Conservation (phyloP, 169 alveolate species). For the Plasmodium gaboni region DNA sequence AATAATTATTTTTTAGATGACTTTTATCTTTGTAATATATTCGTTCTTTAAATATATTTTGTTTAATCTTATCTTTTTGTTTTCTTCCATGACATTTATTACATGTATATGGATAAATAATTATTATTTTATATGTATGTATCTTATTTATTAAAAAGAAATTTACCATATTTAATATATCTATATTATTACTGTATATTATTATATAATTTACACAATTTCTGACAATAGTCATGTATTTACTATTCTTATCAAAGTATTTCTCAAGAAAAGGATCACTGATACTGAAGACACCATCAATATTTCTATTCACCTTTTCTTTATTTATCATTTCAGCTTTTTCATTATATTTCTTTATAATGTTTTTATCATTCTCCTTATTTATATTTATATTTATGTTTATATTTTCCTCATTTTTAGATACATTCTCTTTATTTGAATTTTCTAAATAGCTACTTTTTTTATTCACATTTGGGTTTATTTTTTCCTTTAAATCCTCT, state of each 20-base stretch:
- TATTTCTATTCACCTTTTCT: background rate
- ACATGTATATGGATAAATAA: slow-evolving; percentile 57
- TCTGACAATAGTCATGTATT: slow-evolving; percentile 51
- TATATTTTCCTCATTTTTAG: background rate
- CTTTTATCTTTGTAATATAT: slow-evolving; percentile 19
- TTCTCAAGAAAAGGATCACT: slow-evolving; percentile 65
- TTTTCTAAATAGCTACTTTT: no score
- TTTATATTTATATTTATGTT: background rate
- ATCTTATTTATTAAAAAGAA: slow-evolving; percentile 29
- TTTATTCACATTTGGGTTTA: no score
- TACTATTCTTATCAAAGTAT: slow-evolving; percentile 37
- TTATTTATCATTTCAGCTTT: background rate
- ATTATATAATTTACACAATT: slow-evolving; percentile 60
- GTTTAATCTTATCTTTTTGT: background rate
- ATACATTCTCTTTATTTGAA: background rate
- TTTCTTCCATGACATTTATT: slow-evolving; percentile 16
- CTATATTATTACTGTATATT: slow-evolving; percentile 44
- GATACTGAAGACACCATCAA: slow-evolving; percentile 60
- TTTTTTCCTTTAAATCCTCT: no score
- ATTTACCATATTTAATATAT: slow-evolving; percentile 34
- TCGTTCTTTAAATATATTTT: slow-evolving; percentile 21
- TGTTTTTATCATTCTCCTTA: background rate
- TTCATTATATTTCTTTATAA: background rate
- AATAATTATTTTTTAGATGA: slow-evolving; percentile 36
- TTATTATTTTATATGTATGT: slow-evolving; percentile 29